A percentile compares a stretch with the other conserved stretches of the same genome.
These are phyloP conservation scores for Xylaria acuta DNA, from an alignment of 495 filamentous ascomycete genomes.

Conservation along the genomic window DNA sequence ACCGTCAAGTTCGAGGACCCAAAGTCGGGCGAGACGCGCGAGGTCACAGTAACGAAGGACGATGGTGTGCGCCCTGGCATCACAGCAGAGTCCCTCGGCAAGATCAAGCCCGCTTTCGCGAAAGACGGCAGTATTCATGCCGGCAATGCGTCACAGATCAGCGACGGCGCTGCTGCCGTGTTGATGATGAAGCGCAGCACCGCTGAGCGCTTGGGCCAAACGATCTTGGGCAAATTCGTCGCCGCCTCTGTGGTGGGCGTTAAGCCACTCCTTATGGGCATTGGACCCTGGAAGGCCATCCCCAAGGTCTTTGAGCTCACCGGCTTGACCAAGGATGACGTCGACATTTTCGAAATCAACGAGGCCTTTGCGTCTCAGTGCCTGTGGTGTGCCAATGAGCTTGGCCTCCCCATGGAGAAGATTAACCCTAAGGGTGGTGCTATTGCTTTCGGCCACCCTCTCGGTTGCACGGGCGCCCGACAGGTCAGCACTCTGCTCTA, in stretches of 20 bases:
- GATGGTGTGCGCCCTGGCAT: constrained; percentile 88
- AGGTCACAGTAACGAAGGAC: constrained; percentile 82
- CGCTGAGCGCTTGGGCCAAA: constrained; percentile 85
- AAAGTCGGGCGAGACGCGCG: constrained; percentile 86
- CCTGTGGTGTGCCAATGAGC: constrained; percentile 89
- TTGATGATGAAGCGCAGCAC: constrained; percentile 95
- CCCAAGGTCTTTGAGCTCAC: constrained; percentile 88
- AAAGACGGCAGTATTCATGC: constrained; percentile 94
- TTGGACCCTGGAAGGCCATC: constrained; percentile 96
- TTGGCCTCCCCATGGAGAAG: constrained; percentile 79
- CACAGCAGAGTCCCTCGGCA: constrained; percentile 81
- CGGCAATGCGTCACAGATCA: constrained; percentile 94
- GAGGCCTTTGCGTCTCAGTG: constrained; percentile 97
- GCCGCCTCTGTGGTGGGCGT: constrained; percentile 85
- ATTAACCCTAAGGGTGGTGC: constrained; percentile 98
- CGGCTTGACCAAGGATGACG: constrained; percentile 80
- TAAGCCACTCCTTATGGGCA: constrained; percentile 90
- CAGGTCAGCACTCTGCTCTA: constrained; percentile 92
- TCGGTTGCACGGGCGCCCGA: constrained; percentile 91
- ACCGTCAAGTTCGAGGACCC: constrained; percentile 85
- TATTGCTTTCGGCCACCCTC: constrained; percentile 97
- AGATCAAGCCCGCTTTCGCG: constrained; percentile 91
- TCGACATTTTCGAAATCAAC: constrained; percentile 99
- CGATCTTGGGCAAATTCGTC: constrained; percentile 87
- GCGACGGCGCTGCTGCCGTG: constrained; percentile 94